Evolutionary conservation across 164 flowering plant genomes (phyloP).

Genomic region (Liquidambar formosana): DNA sequence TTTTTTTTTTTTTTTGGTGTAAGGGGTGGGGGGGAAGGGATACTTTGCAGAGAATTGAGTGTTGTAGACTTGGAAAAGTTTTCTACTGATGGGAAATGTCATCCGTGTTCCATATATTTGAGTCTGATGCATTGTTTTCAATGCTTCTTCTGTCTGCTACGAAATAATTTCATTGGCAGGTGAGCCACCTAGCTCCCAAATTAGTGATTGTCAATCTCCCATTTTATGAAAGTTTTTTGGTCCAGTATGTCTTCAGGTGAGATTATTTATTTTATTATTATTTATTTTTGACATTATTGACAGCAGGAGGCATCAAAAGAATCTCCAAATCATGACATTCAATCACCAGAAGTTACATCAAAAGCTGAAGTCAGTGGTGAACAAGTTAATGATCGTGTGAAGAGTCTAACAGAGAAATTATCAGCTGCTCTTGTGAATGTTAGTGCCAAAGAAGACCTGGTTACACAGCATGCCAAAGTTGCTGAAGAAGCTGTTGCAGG

Average conservation of each 20-base stretch:
- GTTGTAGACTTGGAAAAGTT: too few relatives aligned
- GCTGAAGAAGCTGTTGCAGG: constrained; percentile 79
- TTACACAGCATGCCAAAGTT: constrained; percentile 64
- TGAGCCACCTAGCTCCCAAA: not conserved
- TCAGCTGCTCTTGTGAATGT: constrained; percentile 78
- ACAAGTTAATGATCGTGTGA: constrained; percentile 45
- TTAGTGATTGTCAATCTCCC: not conserved
- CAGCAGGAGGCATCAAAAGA: constrained; percentile 35
- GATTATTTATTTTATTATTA: not conserved
- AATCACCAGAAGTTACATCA: constrained; percentile 76
- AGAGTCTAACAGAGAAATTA: constrained; percentile 58
- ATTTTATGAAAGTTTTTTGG: not conserved
- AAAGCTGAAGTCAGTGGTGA: constrained; percentile 37
- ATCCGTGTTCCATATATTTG: not conserved
- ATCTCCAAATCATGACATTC: constrained; percentile 50
- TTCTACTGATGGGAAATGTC: too few relatives aligned
- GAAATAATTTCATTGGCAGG: not conserved
- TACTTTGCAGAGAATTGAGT: too few relatives aligned
- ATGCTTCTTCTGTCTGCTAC: not conserved
- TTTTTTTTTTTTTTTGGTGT: too few relatives aligned
- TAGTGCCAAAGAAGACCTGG: constrained; percentile 66
- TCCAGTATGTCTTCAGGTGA: not conserved
- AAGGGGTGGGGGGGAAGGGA: too few relatives aligned
- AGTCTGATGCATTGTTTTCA: not conserved
- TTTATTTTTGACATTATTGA: not conserved